Base-by-base conservation (phyloP, 371 early-diverging fungal genomes). In the Entomophthora muscae region DNA sequence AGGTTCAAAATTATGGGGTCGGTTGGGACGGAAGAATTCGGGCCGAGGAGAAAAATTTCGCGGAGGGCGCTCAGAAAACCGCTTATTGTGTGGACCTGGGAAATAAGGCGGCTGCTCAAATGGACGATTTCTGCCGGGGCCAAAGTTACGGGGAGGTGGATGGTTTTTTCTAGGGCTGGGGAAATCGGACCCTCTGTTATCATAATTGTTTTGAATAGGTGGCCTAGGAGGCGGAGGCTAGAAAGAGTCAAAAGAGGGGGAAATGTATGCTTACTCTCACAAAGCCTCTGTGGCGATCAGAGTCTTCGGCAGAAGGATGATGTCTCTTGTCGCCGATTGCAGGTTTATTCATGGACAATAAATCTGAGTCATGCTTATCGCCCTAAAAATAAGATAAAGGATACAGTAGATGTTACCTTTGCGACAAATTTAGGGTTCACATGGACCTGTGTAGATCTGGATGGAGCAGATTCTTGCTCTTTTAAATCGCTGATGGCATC, bases 341-440 rank as follows among this genome's bases (percentile, higher is more conserved):
- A 17, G 42, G 42, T 17, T 42, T 42, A 10, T 42, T 42, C 42
- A 17, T 5, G 5, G 17, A 42, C 42, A 17, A 5, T 17, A 42
- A 17, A 42, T 42, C 42, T 10, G 42, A 17, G n/a, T n/a, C n/a
- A n/a, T n/a, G n/a, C n/a, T n/a, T n/a, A n/a, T n/a, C n/a, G n/a
- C n/a, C n/a, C n/a, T n/a, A n/a, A n/a, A n/a, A n/a, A 42, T 42
- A 42, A 42, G 42, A 17, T 10, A 42, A 42, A 10, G 17, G 17
- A 17, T 17, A 17, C 42, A 42, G 42, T 42, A 42, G 5, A n/a
- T n/a, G n/a, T 42, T 42, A 42, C 42, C 42, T 42, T 42, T 5
- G 72, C 74, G 53, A 78, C 66, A 65, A 78, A 81, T 62, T 79
- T 78, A 29, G 84, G 82, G 65, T 82, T 82, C 13, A 81, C 78